Base-by-base conservation (phyloP, 768 basidiomycete genomes). In the Suillus subluteus region DNA sequence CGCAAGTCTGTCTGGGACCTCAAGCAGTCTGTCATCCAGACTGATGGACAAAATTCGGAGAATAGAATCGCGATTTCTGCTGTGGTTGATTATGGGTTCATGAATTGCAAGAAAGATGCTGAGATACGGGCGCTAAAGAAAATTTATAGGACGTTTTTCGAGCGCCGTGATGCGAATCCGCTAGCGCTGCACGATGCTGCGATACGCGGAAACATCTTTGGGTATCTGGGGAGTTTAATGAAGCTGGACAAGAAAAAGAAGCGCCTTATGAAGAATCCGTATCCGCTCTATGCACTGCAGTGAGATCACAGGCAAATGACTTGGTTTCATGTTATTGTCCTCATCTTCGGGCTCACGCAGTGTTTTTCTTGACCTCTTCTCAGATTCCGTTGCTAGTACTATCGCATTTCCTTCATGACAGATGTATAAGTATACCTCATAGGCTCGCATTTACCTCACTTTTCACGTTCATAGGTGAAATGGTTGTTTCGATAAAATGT, bases 181-280 rank as follows among this genome's bases (percentile, higher is more conserved):
- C 67, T 80, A 18, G 70, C 73, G 35, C 74, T 84, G 23, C 81
- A 83, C 62, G 65, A 75, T 32, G 81, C 80, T 1, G 75, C 73
- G 38, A 69, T 80, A 18, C 56, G 70, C 35, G 81, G 82, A 18
- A 66, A 70, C 35, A 66, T 80, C 9, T 76, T 73, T 50, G 66
- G 71, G 46, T 78, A 77, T 65, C 69, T 79, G 37, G 58, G 62
- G 35, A 67, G 50, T 8, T 65, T 67, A 48, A 73, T 75, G 41
- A 66, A 68, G 64, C 72, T 74, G 55, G 72, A 71, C 63, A 72
- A 73, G 52, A 74, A 69, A 62, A 74, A 74, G 44, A 58, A 63
- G 56, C 69, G 75, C 26, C 66, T 82, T 54, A 63, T 81, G 73
- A 69, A 71, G 62, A 81, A 80, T 63, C 66, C 52, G 11, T 78